These are phyloP conservation scores for Didymella glomerata DNA, from an alignment of 2,329 filamentous ascomycete genomes.

Conservation along the genomic window DNA sequence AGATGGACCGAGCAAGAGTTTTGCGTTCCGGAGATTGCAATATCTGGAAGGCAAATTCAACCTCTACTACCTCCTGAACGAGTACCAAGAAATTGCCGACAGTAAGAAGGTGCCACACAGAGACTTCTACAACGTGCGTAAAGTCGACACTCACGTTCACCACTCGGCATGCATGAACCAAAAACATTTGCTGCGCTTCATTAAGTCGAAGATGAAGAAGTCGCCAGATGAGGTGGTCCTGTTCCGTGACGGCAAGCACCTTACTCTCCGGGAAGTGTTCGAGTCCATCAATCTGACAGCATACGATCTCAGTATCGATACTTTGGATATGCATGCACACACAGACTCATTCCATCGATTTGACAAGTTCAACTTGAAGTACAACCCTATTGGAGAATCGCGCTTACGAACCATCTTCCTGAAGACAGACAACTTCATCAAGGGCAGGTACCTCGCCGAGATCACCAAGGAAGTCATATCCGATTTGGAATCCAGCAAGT, in stretches of 20 bases:
- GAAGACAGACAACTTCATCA: slow-evolving; percentile 98
- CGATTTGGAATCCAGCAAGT: slow-evolving; percentile 97
- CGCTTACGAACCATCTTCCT: slow-evolving; percentile 96
- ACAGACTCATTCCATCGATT: slow-evolving; percentile 98
- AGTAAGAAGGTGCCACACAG: slow-evolving; percentile 97
- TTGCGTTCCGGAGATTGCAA: slow-evolving; percentile 91
- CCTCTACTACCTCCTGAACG: slow-evolving; percentile 89
- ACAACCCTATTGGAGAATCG: slow-evolving; percentile 96
- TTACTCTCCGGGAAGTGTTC: slow-evolving; percentile 93
- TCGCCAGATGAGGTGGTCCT: slow-evolving; percentile 92
- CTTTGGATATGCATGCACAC: slow-evolving; percentile 98
- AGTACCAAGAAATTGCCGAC: slow-evolving; percentile 97
- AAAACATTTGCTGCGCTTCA: slow-evolving; percentile 96
- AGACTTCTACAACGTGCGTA: slow-evolving; percentile 99
- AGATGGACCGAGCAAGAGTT: slow-evolving; percentile 95
- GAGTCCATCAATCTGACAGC: slow-evolving; percentile 97
- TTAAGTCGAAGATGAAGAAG: slow-evolving; percentile 99
- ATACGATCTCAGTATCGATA: slow-evolving; percentile 98
- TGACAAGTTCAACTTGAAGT: slow-evolving; percentile 99
- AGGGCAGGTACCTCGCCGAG: slow-evolving; percentile 93
- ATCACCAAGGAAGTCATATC: slow-evolving; percentile 98
- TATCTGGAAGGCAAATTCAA: slow-evolving; percentile 98
- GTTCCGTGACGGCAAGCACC: slow-evolving; percentile 87
- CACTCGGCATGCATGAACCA: slow-evolving; percentile 99
- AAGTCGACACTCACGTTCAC: slow-evolving; percentile 98